Conservation (phyloP, 2,329 filamentous ascomycete species). For the Clarireedia paspali region DNA sequence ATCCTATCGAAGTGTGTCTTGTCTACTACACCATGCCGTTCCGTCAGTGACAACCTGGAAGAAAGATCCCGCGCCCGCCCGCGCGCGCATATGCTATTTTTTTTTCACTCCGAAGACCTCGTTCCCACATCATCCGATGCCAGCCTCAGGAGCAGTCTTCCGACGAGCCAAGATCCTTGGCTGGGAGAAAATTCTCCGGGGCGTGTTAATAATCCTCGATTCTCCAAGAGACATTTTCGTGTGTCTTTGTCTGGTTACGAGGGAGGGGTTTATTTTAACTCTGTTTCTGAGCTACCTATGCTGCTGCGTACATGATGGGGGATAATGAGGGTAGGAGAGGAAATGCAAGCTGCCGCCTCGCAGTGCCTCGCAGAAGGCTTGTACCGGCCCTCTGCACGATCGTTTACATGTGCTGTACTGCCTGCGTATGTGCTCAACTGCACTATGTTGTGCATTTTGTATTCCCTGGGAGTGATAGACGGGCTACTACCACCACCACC, state of each 20-base stretch:
- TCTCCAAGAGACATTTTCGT: background rate
- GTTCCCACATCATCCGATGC: background rate
- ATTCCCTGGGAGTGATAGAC: background rate
- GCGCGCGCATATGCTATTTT: background rate
- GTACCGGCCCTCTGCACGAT: constrained; percentile 21
- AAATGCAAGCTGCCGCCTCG: constrained; percentile 21
- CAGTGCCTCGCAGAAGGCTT: constrained; percentile 17
- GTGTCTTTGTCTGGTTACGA: background rate
- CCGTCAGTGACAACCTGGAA: background rate
- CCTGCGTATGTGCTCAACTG: constrained; percentile 12
- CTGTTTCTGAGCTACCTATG: background rate
- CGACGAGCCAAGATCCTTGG: background rate
- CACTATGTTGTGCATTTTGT: constrained; percentile 16
- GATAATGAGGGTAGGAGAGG: background rate
- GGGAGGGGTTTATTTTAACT: background rate
- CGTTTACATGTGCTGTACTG: constrained; percentile 23
- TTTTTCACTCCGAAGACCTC: background rate
- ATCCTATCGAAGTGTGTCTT: background rate
- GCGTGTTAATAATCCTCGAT: background rate
- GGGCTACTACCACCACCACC: background rate
- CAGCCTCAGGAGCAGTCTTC: background rate
- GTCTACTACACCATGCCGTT: background rate
- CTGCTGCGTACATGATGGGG: background rate
- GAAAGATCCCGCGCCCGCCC: background rate
- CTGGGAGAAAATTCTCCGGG: background rate